Base-by-base conservation (phyloP, 1,284 basidiomycete species). In the Wallemia mellicola region DNA sequence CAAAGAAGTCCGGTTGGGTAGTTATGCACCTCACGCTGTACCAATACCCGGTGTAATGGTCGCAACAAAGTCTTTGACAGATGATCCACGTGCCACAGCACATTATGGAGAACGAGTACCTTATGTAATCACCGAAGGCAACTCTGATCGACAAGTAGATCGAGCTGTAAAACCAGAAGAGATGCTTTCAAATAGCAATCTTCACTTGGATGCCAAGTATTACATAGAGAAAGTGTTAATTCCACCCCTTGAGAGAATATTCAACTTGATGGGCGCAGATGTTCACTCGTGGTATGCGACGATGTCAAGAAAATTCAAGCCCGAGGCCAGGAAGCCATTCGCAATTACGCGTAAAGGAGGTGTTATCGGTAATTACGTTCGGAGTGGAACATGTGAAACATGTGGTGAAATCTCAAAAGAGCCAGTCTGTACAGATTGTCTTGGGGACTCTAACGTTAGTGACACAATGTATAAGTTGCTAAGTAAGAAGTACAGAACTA, bases 31-130 rank as follows among this genome's bases (percentile, higher is more conserved):
- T 61, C 83, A 81, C 63, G 81, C 75, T 0, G 79, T 80, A 0
- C 92, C 88, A 0, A 89, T 86, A 2, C 91, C 92, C 9, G 92
- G 91, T 0, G 91, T 81, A 1, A 78, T 81, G 0, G 82, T 96
- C 2, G 87, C 89, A 2, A 82, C 83, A 19, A 76, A 82, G 48
- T 76, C 78, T 59, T 77, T 84, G 69, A 67, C 82, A 24, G 69
- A 78, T 56, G 92, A 96, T 68, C 79, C 80, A 1, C 78, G 81
- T 27, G 78, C 82, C 61, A 88, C 94, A 67, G 77, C 84, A 1
- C 87, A 91, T 65, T 91, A 94, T 65, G 87, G 84, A 17, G 91
- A 98, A 67, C 79, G 92, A 26, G 79, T 96, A 1, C 87, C 89
- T 0, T 96, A 95, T 68, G 77, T 96, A 54, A 85, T 98, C 60